phyloP scores from a whole-genome alignment of 2,329 filamentous ascomycete genomes.

The Colletotrichum zoysiae region DNA sequence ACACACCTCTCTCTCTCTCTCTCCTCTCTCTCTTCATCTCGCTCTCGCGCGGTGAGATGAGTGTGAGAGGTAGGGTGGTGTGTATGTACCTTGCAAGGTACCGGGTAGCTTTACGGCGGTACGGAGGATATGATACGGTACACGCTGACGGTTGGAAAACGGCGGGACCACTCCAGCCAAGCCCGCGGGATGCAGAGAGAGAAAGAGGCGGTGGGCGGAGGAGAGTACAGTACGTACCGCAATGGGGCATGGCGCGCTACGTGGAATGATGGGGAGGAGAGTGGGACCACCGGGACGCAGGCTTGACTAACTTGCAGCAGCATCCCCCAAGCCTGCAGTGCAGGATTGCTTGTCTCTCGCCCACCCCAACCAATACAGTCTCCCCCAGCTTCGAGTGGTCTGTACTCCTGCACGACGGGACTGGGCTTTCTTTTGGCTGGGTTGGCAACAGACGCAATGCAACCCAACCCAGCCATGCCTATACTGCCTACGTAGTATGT shows the following conservation, averaged over 20 bases:
- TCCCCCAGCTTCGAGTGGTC: constrained; percentile 1
- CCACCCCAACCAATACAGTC: background rate
- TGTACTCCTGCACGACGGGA: constrained; percentile 19
- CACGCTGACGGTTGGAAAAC: constrained; percentile 7
- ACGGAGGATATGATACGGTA: background rate
- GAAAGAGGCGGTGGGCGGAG: constrained; percentile 38
- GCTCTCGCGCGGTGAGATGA: background rate
- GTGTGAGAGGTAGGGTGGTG: background rate
- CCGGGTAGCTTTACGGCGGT: background rate
- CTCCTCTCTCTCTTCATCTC: background rate
- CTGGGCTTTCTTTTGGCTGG: constrained; percentile 19
- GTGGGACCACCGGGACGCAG: constrained; percentile 32
- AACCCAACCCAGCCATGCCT: constrained; percentile 26
- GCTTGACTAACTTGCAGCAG: constrained; percentile 32
- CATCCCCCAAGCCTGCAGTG: constrained; percentile 5
- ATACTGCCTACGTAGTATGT: background rate
- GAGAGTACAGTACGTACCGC: constrained; percentile 4
- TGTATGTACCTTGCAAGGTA: background rate
- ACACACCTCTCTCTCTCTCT: constrained; percentile 8
- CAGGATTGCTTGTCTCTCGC: constrained; percentile 20
- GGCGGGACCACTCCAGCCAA: background rate
- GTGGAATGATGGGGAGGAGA: constrained; percentile 35
- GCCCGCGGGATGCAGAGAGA: constrained; percentile 13
- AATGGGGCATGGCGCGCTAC: constrained; percentile 30
- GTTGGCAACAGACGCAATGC: constrained; percentile 33